These are phyloP conservation scores for Xerophyta viscosa DNA, from an alignment of 106 monocot genomes.

Conservation along the genomic window DNA sequence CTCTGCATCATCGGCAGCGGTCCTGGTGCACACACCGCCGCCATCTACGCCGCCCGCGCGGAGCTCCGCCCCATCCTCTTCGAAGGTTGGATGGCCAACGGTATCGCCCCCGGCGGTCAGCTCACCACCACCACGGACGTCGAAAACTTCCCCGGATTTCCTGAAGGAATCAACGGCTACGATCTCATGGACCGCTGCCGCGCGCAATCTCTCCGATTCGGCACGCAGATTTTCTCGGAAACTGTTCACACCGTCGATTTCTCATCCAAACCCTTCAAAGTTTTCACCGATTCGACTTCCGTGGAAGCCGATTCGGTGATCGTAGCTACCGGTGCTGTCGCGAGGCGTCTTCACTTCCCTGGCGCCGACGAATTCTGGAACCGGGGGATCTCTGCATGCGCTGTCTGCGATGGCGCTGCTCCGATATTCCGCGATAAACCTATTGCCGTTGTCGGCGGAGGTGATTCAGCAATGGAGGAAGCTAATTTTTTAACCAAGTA, in stretches of 20 bases:
- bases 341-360: conserved; percentile 64
- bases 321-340: conserved; percentile 90
- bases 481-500: conserved; percentile 93
- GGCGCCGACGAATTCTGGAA: conserved; percentile 72
- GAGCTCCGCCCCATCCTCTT: conserved; percentile 82
- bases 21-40: conserved; percentile 84
- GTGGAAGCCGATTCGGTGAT: conserved; percentile 68
- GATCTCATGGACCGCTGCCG: conserved; percentile 82
- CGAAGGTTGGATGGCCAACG: conserved; percentile 90
- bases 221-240: conserved; percentile 65
- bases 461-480: conserved; percentile 96
- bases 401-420: conserved; percentile 92
- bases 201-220: conserved; percentile 54
- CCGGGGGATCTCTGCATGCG: conserved; percentile 87
- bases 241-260: conserved; percentile 73
- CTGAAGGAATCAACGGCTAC: conserved; percentile 65
- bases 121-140: conserved; percentile 97
- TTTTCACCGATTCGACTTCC: conserved; percentile 38
- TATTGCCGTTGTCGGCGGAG: conserved; percentile 74
- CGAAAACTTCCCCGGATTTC: conserved; percentile 96
- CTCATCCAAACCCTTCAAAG: conserved; percentile 47
- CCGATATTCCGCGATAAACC: conserved; percentile 78
- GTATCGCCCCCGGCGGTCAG: conserved; percentile 88
- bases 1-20: conserved; percentile 97
- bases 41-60: conserved; percentile 86